These are phyloP conservation scores for Prunus persica DNA, from an alignment of 306 rosid genomes.

Conservation along the genomic window Prunus_persica_NCBIv2 NC_034015.1:21694501-21695000, in stretches of 20 bases:
- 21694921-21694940: background rate
- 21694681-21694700: constrained; percentile 42
- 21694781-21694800: constrained; percentile 33
- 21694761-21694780: constrained; percentile 31
- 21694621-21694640: too few species aligned
- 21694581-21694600: too few species aligned
- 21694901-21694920: background rate
- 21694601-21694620: too few species aligned
- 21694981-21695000: background rate
- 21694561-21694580: too few species aligned
- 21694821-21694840: background rate
- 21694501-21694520: accelerated
- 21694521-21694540: too few species aligned
- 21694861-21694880: background rate
- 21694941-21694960: too few species aligned
- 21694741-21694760: background rate
- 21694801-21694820: background rate
- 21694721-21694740: background rate
- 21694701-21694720: constrained; percentile 44
- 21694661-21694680: background rate
- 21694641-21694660: too few species aligned
- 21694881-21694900: background rate
- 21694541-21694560: accelerated
- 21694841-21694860: background rate
- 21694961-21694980: too few species aligned